Base-by-base conservation (phyloP, 2,329 filamentous ascomycete genomes). In the Scedosporium aurantiacum region DNA sequence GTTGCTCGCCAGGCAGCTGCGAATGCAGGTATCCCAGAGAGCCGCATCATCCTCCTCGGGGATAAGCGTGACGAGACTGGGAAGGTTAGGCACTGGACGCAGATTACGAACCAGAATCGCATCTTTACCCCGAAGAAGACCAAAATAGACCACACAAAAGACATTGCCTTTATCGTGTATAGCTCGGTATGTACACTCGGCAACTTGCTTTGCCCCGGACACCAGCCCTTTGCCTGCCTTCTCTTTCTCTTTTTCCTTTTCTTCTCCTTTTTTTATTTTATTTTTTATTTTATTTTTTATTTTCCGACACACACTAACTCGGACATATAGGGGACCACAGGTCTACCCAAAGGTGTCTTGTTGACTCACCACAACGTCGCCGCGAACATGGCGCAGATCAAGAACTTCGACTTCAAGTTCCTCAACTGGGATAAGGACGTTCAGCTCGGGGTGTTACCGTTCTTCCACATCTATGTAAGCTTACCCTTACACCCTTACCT, bases 311-410 rank as follows among this genome's bases (percentile, higher is more conserved):
- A 12, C 54, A 16, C n/a, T 21, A 40, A 61, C 55, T 32, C n/a
- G 37, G 12, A 43, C 28, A 12, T 62, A 45, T 57, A 75, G 71
- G 93, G 93, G 6, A 97, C 93, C 0, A 97, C 93, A 0, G 93
- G 93, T 1, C 76, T 91, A 58, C 92, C 93, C 0, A 97, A 97
- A 73, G 93, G 92, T 16, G 93, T 97, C 14, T 89, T 90, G 82
- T 78, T 97, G 37, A 88, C 85, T 6, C 93, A 97, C 73, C 73
- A 76, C 65, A 97, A 97, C 71, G 86, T 96, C 63, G 82, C 95
- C 10, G 77, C 90, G 63, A 96, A 96, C 71, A 70, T 85, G 5
- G 66, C 82, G 32, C 86, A 89, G 73, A 69, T 79, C 28, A 71
- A 72, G 1, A 69, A 73, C 27, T 75, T 79, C 4, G 87, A 91